Conservation (phyloP, 768 basidiomycete genomes). For the Pulveroboletus sp. region DNA sequence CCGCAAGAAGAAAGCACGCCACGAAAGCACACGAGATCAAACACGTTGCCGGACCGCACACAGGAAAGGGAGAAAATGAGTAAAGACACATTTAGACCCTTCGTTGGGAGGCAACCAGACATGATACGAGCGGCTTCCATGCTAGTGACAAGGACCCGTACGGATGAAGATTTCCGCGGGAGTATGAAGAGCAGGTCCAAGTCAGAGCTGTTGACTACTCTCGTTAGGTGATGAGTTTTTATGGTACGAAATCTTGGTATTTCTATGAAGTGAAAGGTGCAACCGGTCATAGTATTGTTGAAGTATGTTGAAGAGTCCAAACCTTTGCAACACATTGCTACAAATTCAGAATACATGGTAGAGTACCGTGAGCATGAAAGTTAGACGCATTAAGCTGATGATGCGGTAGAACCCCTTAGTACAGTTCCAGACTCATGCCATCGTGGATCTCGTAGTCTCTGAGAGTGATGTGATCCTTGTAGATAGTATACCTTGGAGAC, state of each 20-base stretch:
- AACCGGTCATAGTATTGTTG: not conserved
- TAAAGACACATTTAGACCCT: constrained; percentile 18
- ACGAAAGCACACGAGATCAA: constrained; percentile 17
- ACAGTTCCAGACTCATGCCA: constrained; percentile 93
- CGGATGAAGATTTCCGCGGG: not conserved
- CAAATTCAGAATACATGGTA: constrained; percentile 7
- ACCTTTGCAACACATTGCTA: constrained; percentile 10
- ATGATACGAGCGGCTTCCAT: constrained; percentile 16
- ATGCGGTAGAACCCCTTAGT: constrained; percentile 36
- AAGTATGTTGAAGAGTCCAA: not conserved
- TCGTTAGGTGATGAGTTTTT: not conserved
- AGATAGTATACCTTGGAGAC: constrained; percentile 76
- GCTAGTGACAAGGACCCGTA: constrained; percentile 9
- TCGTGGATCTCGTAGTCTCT: constrained; percentile 91
- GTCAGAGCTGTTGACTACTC: constrained; percentile 13
- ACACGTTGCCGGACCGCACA: constrained; percentile 40
- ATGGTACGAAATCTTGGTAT: not conserved
- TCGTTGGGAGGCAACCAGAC: constrained; percentile 21
- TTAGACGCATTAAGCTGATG: constrained; percentile 1
- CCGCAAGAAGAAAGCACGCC: constrained; percentile 22
- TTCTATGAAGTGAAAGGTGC: not conserved
- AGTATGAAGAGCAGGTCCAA: constrained; percentile 14
- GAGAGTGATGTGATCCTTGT: constrained; percentile 94
- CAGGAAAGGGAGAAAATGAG: constrained; percentile 36
- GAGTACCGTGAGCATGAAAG: not conserved